Percentiles rank a stretch among this genome's conserved stretches.
phyloP scores from a whole-genome alignment of 1,284 basidiomycete species.

The Lentinus polychrous region DNA sequence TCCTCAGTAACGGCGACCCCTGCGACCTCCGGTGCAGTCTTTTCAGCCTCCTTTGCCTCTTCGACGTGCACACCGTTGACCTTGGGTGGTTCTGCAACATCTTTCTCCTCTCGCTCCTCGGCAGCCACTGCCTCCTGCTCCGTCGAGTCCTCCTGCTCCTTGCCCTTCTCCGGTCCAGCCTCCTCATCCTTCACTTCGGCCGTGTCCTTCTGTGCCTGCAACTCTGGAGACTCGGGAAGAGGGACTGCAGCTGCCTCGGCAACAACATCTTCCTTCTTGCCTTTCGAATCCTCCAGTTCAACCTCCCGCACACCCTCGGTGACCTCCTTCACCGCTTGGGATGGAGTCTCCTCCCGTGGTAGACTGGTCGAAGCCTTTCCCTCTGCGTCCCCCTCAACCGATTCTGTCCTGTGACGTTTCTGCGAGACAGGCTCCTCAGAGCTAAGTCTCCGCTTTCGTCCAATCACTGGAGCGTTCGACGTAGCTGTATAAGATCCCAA shows the following conservation, averaged over 20 bases:
- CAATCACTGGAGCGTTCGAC: slow-evolving; percentile 62
- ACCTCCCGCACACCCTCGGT: slow-evolving; percentile 65
- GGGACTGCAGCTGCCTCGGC: slow-evolving; percentile 41
- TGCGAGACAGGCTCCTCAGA: slow-evolving; percentile 35
- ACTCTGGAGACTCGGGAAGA: slow-evolving; percentile 38
- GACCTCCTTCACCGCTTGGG: slow-evolving; percentile 57
- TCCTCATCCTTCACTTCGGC: slow-evolving; percentile 3
- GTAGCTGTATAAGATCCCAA: slow-evolving; percentile 41
- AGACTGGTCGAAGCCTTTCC: slow-evolving; percentile 13
- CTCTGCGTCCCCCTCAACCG: slow-evolving; percentile 18
- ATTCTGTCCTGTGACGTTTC: slow-evolving; percentile 40
- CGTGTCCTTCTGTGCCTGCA: slow-evolving; percentile 15
- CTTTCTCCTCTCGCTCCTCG: background rate
- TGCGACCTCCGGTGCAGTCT: background rate
- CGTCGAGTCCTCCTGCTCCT: background rate
- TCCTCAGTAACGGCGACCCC: background rate
- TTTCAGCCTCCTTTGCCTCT: background rate
- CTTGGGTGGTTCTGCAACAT: background rate
- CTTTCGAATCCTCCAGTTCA: slow-evolving; percentile 38
- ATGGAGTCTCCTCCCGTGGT: slow-evolving; percentile 13
- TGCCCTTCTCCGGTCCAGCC: background rate
- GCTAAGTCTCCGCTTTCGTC: slow-evolving; percentile 58
- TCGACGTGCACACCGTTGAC: background rate
- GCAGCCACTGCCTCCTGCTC: background rate
- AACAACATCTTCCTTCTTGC: slow-evolving; percentile 16